phyloP scores from a whole-genome alignment of 208 protist genomes.

The Leishmania gerbilli region DNA sequence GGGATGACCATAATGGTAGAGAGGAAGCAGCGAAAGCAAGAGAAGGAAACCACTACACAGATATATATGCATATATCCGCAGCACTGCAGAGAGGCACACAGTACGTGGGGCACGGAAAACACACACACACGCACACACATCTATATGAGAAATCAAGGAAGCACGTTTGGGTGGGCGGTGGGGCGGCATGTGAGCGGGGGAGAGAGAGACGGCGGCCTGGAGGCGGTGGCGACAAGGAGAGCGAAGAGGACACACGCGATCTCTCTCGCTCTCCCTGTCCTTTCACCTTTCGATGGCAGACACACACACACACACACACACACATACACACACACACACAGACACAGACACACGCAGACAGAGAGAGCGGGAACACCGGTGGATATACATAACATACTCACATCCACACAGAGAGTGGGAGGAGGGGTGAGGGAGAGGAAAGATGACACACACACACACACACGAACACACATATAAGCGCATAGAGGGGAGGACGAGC shows the following conservation, averaged over 20 bases:
- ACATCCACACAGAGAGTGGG: background rate
- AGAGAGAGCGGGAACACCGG: background rate
- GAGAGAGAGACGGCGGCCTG: background rate
- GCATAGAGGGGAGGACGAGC: background rate
- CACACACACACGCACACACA: background rate
- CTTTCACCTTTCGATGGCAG: no score
- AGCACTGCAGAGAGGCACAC: no score
- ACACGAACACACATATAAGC: no score
- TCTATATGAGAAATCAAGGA: background rate
- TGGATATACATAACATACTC: background rate
- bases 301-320: background rate
- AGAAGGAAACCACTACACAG: background rate
- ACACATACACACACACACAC: no score
- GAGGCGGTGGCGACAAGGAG: background rate
- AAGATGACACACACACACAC: no score
- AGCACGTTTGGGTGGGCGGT: background rate
- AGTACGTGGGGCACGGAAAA: background rate
- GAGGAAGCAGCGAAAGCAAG: background rate
- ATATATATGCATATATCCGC: background rate
- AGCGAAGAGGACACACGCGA: background rate
- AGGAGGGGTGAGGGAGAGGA: background rate
- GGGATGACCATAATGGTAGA: background rate
- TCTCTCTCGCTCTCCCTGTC: background rate
- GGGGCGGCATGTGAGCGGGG: background rate
- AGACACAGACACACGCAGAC: background rate